A percentile compares a stretch with the other conserved stretches of the same genome.
These are phyloP conservation scores for Aspergillus fumigatiaffinis DNA, from an alignment of 2,329 filamentous ascomycete genomes.

Conservation along the genomic window DNA sequence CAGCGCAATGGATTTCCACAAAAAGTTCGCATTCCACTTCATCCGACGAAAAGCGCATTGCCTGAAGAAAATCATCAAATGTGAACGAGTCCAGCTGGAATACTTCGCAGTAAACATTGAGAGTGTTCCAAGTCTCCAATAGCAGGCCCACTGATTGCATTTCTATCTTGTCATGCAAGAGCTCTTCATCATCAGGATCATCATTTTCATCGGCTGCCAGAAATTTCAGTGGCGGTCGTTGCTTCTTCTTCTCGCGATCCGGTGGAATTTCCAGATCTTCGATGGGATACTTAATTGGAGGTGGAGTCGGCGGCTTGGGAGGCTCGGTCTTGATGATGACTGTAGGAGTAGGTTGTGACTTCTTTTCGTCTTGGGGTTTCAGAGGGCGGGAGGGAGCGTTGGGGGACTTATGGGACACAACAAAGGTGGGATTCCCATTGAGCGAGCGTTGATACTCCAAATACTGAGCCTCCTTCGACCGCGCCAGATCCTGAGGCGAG, in stretches of 20 bases:
- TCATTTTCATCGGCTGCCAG: conserved; percentile 63
- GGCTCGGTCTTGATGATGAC: conserved; percentile 47
- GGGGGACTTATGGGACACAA: conserved; percentile 25
- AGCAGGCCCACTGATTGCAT: conserved; percentile 84
- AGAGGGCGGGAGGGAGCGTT: conserved; percentile 27
- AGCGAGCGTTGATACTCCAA: conserved; percentile 47
- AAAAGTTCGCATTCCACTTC: conserved; percentile 78
- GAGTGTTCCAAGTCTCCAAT: conserved; percentile 89
- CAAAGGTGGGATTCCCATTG: conserved; percentile 43
- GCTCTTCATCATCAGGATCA: conserved; percentile 44
- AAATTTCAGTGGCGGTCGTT: conserved; percentile 74
- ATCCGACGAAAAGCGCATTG: conserved; percentile 72
- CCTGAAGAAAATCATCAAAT: conserved; percentile 91
- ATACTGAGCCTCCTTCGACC: conserved; percentile 44
- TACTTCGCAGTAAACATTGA: conserved; percentile 97
- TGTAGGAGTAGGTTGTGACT: conserved; percentile 28
- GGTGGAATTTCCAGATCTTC: conserved; percentile 83
- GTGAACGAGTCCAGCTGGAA: conserved; percentile 95
- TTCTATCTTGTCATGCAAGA: conserved; percentile 52
- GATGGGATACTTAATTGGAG: conserved; percentile 87
- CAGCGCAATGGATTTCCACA: conserved; percentile 84
- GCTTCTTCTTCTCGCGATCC: conserved; percentile 56
- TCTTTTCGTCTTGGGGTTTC: conserved; percentile 34
- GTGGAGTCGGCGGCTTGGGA: conserved; percentile 61
- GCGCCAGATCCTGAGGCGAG: conserved; percentile 43